Percentiles rank a stretch among this genome's conserved stretches.
Conservation (phyloP, 176 grass and related monocot genomes). For the Triticum dicoccoides region DNA sequence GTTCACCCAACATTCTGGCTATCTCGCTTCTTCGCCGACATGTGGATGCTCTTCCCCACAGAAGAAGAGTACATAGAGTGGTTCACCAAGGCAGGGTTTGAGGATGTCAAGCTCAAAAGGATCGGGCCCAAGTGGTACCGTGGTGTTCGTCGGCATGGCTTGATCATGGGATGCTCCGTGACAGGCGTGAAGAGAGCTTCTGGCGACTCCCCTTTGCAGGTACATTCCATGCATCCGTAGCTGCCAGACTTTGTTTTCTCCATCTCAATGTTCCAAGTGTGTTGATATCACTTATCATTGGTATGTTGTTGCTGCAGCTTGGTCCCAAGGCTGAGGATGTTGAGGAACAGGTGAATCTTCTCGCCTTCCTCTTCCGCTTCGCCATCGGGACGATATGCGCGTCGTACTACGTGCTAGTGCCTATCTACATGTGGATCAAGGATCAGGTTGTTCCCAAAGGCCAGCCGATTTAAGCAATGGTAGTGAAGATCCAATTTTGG, state of each 20-base stretch:
- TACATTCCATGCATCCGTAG: not conserved
- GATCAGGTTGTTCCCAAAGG: constrained; percentile 67
- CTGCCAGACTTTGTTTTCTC: not conserved
- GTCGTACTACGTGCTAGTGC: constrained; percentile 37
- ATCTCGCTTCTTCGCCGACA: constrained; percentile 57
- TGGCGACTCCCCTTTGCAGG: constrained; percentile 64
- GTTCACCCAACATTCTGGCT: constrained; percentile 70
- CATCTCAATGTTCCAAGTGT: not conserved
- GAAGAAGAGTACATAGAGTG: constrained; percentile 73
- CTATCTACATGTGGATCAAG: constrained; percentile 78
- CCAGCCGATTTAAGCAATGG: constrained; percentile 37
- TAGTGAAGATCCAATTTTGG: not conserved
- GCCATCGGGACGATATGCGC: constrained; percentile 29
- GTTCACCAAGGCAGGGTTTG: constrained; percentile 71
- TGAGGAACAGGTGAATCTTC: constrained; percentile 50
- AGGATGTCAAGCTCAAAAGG: constrained; percentile 59
- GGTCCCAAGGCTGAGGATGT: constrained; percentile 65
- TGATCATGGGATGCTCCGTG: constrained; percentile 82
- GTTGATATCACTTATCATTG: not conserved
- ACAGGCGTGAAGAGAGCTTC: constrained; percentile 48
- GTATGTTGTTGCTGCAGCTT: constrained; percentile 45
- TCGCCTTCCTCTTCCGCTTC: constrained; percentile 51
- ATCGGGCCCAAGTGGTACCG: constrained; percentile 72
- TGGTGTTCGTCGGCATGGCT: constrained; percentile 58
- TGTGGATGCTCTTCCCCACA: constrained; percentile 81